Base-by-base conservation (phyloP, 257 asterid species). In the Solanum megistacrolobum region DNA sequence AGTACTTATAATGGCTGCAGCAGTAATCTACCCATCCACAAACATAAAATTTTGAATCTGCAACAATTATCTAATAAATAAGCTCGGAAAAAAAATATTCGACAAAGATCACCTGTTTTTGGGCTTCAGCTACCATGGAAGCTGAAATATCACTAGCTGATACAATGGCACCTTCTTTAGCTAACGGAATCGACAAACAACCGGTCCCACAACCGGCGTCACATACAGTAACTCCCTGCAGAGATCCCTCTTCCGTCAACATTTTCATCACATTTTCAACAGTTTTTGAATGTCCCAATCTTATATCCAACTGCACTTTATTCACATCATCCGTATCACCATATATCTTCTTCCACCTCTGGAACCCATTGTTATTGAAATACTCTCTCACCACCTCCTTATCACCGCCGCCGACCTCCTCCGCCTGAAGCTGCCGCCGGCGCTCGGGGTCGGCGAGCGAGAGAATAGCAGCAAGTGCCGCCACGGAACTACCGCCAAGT, bases 131-230 rank as follows among this genome's bases (percentile, higher is more conserved):
- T 4, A 96, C 99, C 99, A 97, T 96, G 79, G 99, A 92, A 29
- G 96, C 99, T 7, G 99, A 97, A 83, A 97, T 96, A 90, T 97
- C 99, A 86, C 95, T 96, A 14, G 99, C 99, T 10, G 92, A 91
- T 87, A 97, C 99, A 55, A 93, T 62, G 3, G 98, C 99, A 27
- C 99, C 99, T 90, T 96, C 95, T 90, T 94, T 96, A 0, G 98
- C 99, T 92, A 97, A 83, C 6, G 99, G 99, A 88, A 97, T 97
- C 31, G 99, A 89, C 88, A 96, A 84, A 39, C 94, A 91, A 21
- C 99, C 99, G 14, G 98, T 97, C 84, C 99, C 99, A 73, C 99
- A 97, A 0, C 99, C 99, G 1, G 99, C 99, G 29, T 97, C 99
- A 58, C 99, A 97, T 11, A 97, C 98, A 7, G 94, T 92, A 9